Base-by-base conservation (phyloP, 495 filamentous ascomycete genomes). In the Penicillium cataractarum region DNA sequence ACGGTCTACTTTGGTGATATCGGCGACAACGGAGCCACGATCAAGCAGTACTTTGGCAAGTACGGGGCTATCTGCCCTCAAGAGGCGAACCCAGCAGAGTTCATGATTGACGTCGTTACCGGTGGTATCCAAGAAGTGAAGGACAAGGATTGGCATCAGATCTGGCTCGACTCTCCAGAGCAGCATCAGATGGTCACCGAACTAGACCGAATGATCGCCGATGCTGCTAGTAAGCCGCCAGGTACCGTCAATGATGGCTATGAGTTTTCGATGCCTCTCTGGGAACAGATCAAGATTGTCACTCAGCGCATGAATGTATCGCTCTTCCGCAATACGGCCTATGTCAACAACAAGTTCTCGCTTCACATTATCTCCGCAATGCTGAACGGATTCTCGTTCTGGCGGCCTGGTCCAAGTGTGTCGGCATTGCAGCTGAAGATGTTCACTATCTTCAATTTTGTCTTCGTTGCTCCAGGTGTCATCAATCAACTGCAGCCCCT, bases 51-150 rank as follows among this genome's bases (percentile, higher is more conserved):
- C 74, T 96, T 96, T 65, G 85, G 89, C 67, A 82, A 84, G 54
- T 86, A 93, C 68, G 87, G 90, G 27, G 90, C 88, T 3, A 77
- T 83, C 27, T 97, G 92, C 73, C 90, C 90, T 3, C 63, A 78
- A 6, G 85, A 89, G 13, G 87, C 89, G 15, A 97, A 83, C 55
- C 92, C 92, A 21, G 93, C 93, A 9, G 93, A 97, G 70, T 93
- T 90, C 85, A 96, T 97, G 90, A 82, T 97, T 40, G 91, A 96
- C 65, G 89, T 91, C 56, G 93, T 93, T 56, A 70, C 75, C 4
- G 74, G 76, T 12, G 58, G 69, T 29, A 60, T 76, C 12, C 6
- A 31, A 54, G 31, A 32, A 75, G 72, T 24, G 72, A 77, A 31
- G 71, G 70, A 35, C 33, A 70, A 80, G 22, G 80, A 89, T 64